These are phyloP conservation scores for Trichocladium uniseriatum DNA, from an alignment of 495 filamentous ascomycete genomes.

Conservation along the genomic window DNA sequence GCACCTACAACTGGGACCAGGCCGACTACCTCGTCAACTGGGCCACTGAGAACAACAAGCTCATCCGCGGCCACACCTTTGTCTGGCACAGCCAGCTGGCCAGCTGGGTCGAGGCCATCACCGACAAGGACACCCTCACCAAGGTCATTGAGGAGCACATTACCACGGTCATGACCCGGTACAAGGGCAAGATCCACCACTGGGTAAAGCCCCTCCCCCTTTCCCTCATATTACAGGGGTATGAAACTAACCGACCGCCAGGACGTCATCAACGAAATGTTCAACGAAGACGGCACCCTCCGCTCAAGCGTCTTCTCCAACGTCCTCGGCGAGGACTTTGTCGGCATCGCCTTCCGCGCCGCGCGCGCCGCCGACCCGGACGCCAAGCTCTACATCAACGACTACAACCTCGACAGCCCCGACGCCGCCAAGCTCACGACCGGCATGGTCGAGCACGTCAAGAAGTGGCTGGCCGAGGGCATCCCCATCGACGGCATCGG, in stretches of 20 bases:
- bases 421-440: constrained; percentile 42
- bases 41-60: constrained; percentile 45
- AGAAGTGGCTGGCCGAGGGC: constrained; percentile 55
- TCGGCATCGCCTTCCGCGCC: constrained; percentile 53
- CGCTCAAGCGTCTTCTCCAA: constrained; percentile 49
- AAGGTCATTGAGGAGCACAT: constrained; percentile 51
- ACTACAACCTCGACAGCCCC: constrained; percentile 51
- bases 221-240: no score
- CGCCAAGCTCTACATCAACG: constrained; percentile 59
- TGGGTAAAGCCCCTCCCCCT: constrained; percentile 36
- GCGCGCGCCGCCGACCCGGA: constrained; percentile 49
- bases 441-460: constrained; percentile 56
- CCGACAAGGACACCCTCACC: constrained; percentile 42
- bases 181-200: constrained; percentile 52
- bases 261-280: constrained; percentile 61
- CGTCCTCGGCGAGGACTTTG: constrained; percentile 48
- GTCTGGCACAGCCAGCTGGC: constrained; percentile 60
- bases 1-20: constrained; percentile 41
- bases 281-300: constrained; percentile 53
- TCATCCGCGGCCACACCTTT: constrained; percentile 54
- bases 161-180: constrained; percentile 45
- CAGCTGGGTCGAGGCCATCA: constrained; percentile 48
- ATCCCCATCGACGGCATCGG: constrained; percentile 68
- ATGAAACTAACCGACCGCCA: constrained; percentile 8
- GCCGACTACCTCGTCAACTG: constrained; percentile 54